Evolutionary conservation across 768 basidiomycete genomes (phyloP).

Genomic region (Amanita pseudoporphyria): DNA sequence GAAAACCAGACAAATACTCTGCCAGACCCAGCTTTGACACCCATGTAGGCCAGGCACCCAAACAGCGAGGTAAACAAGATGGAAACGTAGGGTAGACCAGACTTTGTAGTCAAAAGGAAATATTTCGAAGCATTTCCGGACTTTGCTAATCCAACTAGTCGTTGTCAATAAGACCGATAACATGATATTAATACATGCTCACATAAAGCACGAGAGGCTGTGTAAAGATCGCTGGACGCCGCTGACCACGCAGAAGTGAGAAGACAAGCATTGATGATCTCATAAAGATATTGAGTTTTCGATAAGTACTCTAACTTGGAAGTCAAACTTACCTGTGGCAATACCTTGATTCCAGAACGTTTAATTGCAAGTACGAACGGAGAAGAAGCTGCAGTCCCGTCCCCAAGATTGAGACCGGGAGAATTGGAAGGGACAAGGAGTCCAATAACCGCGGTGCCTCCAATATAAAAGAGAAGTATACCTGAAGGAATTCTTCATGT

Average conservation of each 20-base stretch:
- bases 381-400: conserved; percentile 61
- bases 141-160: conserved; percentile 66
- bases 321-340: conserved; percentile 57
- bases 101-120: conserved; percentile 58
- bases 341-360: conserved; percentile 74
- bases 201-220: conserved; percentile 82
- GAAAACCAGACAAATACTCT: conserved; percentile 74
- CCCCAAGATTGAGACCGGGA: conserved; percentile 36
- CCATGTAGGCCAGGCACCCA: conserved; percentile 76
- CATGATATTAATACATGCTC: conserved; percentile 17
- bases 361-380: conserved; percentile 90
- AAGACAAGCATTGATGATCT: conserved; percentile 77
- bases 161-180: conserved; percentile 1
- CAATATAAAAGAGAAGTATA: conserved; percentile 75
- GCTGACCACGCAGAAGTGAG: conserved; percentile 92
- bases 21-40: conserved; percentile 51
- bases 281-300: background rate
- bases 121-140: conserved; percentile 77
- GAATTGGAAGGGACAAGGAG: conserved; percentile 73
- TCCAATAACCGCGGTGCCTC: conserved; percentile 68
- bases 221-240: conserved; percentile 83
- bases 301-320: background rate
- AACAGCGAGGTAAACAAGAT: conserved; percentile 64
- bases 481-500: conserved; percentile 52
- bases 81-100: conserved; percentile 70